Percentiles rank a stretch among this genome's conserved stretches.
Evolutionary conservation across 805 yeast species (phyloP).

Genomic region (Torulaspora maleeae): DNA sequence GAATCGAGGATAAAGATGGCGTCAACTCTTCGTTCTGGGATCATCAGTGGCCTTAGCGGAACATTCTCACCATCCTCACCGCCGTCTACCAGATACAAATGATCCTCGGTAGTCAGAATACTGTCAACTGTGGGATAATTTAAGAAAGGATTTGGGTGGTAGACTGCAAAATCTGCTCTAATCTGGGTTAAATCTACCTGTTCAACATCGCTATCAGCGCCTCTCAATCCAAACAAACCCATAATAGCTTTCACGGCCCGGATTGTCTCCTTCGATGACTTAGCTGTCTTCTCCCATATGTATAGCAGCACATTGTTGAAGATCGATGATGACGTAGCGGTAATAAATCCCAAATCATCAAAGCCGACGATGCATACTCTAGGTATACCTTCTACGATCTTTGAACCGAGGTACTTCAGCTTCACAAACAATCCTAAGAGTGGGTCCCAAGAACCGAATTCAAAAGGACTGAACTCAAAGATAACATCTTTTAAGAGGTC

Average conservation of each 20-base stretch:
- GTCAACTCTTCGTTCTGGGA: slow-evolving; percentile 58
- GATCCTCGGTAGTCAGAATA: slow-evolving; percentile 31
- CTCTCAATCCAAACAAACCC: slow-evolving; percentile 24
- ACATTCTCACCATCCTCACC: slow-evolving; percentile 75
- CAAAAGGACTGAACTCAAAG: slow-evolving; percentile 60
- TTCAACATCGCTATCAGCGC: slow-evolving; percentile 1
- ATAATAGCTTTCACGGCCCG: slow-evolving; percentile 35
- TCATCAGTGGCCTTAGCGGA: slow-evolving; percentile 62
- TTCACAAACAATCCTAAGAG: slow-evolving; percentile 44
- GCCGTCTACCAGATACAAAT: slow-evolving; percentile 61
- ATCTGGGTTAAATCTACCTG: slow-evolving; percentile 4
- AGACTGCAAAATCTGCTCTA: slow-evolving; percentile 49
- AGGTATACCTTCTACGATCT: slow-evolving; percentile 43
- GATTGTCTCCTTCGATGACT: slow-evolving; percentile 34
- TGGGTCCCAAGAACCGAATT: slow-evolving; percentile 65
- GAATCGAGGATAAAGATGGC: slow-evolving; percentile 58
- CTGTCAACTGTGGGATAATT: slow-evolving; percentile 23
- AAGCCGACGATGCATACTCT: slow-evolving; percentile 45
- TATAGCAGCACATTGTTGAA: slow-evolving; percentile 52
- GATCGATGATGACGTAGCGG: slow-evolving; percentile 60
- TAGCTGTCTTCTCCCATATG: slow-evolving; percentile 40
- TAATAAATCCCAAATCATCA: slow-evolving; percentile 56
- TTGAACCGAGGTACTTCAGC: slow-evolving; percentile 50
- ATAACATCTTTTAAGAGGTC: slow-evolving; percentile 36
- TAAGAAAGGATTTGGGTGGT: slow-evolving; percentile 60